Base-by-base conservation (phyloP, 805 yeast genomes). In the Jamesozyma piceae region DNA sequence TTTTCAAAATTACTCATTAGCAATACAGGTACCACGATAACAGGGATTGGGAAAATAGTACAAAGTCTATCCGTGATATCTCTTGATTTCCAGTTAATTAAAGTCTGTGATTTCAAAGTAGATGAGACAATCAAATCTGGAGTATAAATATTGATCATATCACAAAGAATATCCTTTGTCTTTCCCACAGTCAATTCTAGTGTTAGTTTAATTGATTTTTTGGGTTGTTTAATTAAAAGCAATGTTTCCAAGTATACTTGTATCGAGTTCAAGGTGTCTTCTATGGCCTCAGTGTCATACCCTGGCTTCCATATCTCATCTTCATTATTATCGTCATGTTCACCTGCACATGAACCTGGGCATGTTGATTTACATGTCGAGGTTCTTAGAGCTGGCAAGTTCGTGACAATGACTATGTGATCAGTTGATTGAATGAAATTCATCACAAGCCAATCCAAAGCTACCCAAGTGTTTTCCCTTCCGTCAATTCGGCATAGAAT, bases 391-490 rank as follows among this genome's bases (percentile, higher is more conserved):
- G 47, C 41, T 15, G 65, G 63, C 19, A 63, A 41, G 42, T 58
- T 63, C 1, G 88, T 71, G 5, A 77, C 72, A 6, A 84, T 71
- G 3, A 83, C 74, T 11, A 84, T 60, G 13, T 77, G 71, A 58
- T 84, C 95, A 8, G 87, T 85, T 50, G 78, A 66, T 49, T 74
- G 77, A 3, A 80, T 60, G 11, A 80, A 62, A 34, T 68, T 64
- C 37, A 67, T 68, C 42, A 82, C 61, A 5, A 76, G 65, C 80
- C 84, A 84, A 58, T 84, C 95, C 22, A 84, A 60, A 1, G 87
- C 78, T 10, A 82, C 86, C 95, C 95, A 84, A 0, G 92, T 80
- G 63, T 83, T 90, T 43, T 66, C 70, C 45, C 90, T 65, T 2
- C 87, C 94, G 49, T 79, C 70, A 26, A 84, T 66, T 54, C 82